Evolutionary conservation across 805 yeast species (phyloP).

Genomic region (Pichia eremophila): DNA sequence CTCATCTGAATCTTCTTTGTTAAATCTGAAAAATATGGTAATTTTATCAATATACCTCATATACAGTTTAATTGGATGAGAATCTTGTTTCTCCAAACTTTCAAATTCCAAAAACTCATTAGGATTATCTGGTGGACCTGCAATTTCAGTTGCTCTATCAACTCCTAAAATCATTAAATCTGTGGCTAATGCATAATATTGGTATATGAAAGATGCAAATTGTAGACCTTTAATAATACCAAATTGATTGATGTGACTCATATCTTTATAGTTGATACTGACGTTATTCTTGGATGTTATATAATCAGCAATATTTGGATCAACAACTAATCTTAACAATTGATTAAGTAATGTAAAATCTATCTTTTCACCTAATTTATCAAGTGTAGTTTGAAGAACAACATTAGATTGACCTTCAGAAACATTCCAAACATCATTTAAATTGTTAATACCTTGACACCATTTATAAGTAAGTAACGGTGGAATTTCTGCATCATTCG

Average conservation of each 20-base stretch:
- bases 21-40: conserved; percentile 69
- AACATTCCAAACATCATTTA: conserved; percentile 71
- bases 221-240: conserved; percentile 87
- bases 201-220: conserved; percentile 82
- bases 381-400: conserved; percentile 67
- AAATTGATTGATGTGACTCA: conserved; percentile 84
- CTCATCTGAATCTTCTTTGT: conserved; percentile 63
- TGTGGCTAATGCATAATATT: conserved; percentile 77
- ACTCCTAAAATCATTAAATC: conserved; percentile 79
- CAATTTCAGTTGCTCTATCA: conserved; percentile 79
- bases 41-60: conserved; percentile 77
- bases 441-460: conserved; percentile 83
- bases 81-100: conserved; percentile 44
- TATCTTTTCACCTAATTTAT: conserved; percentile 70
- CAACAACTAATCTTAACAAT: conserved; percentile 69
- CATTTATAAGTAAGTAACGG: conserved; percentile 88
- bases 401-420: conserved; percentile 70
- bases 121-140: conserved; percentile 66
- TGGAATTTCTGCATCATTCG: conserved; percentile 88
- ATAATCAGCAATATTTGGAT: conserved; percentile 89
- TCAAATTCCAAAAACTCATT: conserved; percentile 72
- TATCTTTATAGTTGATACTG: conserved; percentile 76
- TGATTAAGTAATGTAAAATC: conserved; percentile 84
- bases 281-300: conserved; percentile 87
- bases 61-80: conserved; percentile 73